These are phyloP conservation scores for Misopates orontium DNA, from an alignment of 257 asterid genomes.

Conservation along the genomic window DNA sequence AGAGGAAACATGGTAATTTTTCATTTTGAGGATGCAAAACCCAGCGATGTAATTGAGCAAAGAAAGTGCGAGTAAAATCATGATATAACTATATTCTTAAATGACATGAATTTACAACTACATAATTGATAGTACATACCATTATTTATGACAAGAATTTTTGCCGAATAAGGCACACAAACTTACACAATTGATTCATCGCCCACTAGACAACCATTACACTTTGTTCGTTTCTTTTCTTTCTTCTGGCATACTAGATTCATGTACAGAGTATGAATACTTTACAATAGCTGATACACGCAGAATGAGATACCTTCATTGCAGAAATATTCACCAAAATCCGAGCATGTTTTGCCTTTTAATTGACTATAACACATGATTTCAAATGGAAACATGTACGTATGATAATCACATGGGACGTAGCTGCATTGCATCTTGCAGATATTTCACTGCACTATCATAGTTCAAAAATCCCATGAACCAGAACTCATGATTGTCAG, in stretches of 20 bases:
- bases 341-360: constrained; percentile 14
- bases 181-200: not conserved
- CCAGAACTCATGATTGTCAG: constrained; percentile 94
- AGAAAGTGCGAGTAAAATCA: too few species aligned
- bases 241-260: not conserved
- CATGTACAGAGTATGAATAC: not conserved
- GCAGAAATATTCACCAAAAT: constrained; percentile 8
- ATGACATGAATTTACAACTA: too few species aligned
- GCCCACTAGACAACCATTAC: not conserved
- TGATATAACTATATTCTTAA: too few species aligned
- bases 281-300: constrained; percentile 7
- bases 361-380: not conserved
- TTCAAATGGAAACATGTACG: not conserved
- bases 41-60: too few species aligned
- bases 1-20: too few species aligned
- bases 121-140: not conserved
- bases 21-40: too few species aligned
- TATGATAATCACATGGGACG: constrained; percentile 25
- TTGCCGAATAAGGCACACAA: not conserved
- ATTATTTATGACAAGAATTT: not conserved
- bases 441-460: constrained; percentile 68
- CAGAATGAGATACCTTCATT: constrained; percentile 1
- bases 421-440: constrained; percentile 52
- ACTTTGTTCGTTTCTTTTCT: not conserved
- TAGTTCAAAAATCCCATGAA: constrained; percentile 91